Percentiles rank a stretch among this genome's conserved stretches.
These are phyloP conservation scores for Umbelopsis vinacea DNA, from an alignment of 192 early-diverging fungal species.

Conservation along the genomic window DNA sequence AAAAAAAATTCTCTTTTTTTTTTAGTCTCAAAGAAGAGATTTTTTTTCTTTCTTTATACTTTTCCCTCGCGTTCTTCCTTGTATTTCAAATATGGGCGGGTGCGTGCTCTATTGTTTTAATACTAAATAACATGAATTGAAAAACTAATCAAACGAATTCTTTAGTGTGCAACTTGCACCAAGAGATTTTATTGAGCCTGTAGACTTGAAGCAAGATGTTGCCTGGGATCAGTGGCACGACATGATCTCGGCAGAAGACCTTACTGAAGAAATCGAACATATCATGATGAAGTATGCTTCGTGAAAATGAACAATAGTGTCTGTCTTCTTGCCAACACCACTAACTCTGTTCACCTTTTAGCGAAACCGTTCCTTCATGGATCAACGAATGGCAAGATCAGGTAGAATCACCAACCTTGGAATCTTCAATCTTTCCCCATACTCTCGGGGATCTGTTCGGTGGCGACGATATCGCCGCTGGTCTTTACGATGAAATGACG, in stretches of 20 bases:
- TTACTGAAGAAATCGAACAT: constrained; percentile 42
- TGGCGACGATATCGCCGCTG: constrained; percentile 27
- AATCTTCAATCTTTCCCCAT: constrained; percentile 33
- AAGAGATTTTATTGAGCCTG: constrained; percentile 18
- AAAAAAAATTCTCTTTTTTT: constrained; percentile 13
- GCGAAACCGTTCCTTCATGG: constrained; percentile 39
- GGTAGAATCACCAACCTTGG: neutral
- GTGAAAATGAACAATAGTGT: neutral
- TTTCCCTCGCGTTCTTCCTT: constrained; percentile 6
- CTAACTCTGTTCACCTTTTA: constrained; percentile 1
- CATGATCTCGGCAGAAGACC: constrained; percentile 32
- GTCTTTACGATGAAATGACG: constrained; percentile 44
- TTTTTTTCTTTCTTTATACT: constrained; percentile 3
- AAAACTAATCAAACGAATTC: neutral
- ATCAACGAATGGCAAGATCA: constrained; percentile 26
- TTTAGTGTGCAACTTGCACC: constrained; percentile 17
- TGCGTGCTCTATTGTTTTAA: neutral
- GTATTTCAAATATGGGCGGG: constrained; percentile 18
- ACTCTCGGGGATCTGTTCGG: constrained; percentile 37
- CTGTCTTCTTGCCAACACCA: neutral
- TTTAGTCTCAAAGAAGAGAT: neutral
- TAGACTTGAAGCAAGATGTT: constrained; percentile 16
- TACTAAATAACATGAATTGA: neutral
- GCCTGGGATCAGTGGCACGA: constrained; percentile 21
- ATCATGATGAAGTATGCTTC: constrained; percentile 35